These are phyloP conservation scores for Nitzschia sp. DNA, from an alignment of 108 stramenopile species.

Conservation along the genomic window DNA sequence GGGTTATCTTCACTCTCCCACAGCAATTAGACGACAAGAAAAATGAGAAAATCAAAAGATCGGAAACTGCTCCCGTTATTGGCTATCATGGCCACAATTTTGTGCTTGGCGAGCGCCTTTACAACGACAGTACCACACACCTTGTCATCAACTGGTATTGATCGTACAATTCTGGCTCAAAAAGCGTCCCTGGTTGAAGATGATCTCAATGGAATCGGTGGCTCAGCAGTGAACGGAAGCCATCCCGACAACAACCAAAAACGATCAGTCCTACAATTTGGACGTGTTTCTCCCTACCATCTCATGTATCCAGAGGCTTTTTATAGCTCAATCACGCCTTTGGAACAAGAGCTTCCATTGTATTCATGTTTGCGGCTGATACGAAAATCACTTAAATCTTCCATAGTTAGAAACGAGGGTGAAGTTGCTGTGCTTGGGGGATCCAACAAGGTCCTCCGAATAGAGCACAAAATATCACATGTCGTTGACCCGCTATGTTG, in stretches of 20 bases:
- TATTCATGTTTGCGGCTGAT: conserved; percentile 13
- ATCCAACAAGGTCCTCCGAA: conserved; percentile 24
- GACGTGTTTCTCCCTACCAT: conserved; percentile 20
- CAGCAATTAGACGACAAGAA: neutral
- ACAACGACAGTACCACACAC: neutral
- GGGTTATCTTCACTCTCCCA: too few species aligned
- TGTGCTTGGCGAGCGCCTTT: neutral
- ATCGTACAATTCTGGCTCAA: neutral
- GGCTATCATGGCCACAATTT: neutral
- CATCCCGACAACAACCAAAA: neutral
- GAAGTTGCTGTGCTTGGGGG: neutral
- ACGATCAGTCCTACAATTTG: neutral
- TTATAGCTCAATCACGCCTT: neutral
- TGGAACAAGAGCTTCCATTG: conserved; percentile 5
- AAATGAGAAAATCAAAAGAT: neutral
- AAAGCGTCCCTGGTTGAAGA: neutral
- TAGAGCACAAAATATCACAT: conserved; percentile 59
- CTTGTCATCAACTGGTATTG: neutral
- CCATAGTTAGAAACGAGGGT: neutral
- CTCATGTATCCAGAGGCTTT: conserved; percentile 26
- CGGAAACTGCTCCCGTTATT: neutral
- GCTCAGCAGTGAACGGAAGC: neutral
- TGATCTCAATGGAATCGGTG: neutral
- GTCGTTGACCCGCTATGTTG: conserved; percentile 65
- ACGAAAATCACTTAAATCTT: conserved; percentile 16